Base-by-base conservation (phyloP, 306 rosid species). In the Sindora glabra region DNA sequence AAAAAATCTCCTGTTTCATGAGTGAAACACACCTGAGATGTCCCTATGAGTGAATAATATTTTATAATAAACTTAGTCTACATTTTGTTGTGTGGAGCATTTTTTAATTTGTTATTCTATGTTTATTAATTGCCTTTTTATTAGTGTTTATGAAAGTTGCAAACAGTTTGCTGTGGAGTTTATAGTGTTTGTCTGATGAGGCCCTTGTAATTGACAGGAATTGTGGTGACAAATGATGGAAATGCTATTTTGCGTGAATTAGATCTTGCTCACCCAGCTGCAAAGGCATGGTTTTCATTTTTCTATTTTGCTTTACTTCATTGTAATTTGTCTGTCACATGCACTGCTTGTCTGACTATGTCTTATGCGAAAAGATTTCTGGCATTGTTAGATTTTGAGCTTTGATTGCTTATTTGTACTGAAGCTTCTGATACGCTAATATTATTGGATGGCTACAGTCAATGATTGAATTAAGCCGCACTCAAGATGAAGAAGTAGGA, bases 401-500 rank as follows among this genome's bases (percentile, higher is more conserved):
- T 52, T 34, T 25, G 32, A 46, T 62, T 40, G 23, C 26, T 54
- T 29, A 46, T 50, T 63, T 67, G 37, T 64, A 30, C 47, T 10
- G 18, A 47, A 58, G 30, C 57, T 59, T 42, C 59, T 72, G 32
- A 72, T 37, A 14, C 39, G 42, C 39, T 32, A 53, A 24, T 24
- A 29, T 51, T 17, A 23, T 68, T 80, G 56, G 17, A 19, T 59
- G 60, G 41, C 67, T 55, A 26, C 76, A 91, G 96, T 92, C 98
- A 3, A 92, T 92, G 98, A 92, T 92, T 62, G 96, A 88, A 71
- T 73, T 92, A 60, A 92, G 98, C 64, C 96, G 98, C 48, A 83
- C 96, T 22, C 98, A 92, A 80, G 98, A 92, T 36, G 95, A 90
- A 64, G 97, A 90, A 87, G 97, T 90, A 3, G 97, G 97, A 55